Evolutionary conservation across 495 filamentous ascomycete genomes (phyloP).

Genomic region (Filosporella fistucella): DNA sequence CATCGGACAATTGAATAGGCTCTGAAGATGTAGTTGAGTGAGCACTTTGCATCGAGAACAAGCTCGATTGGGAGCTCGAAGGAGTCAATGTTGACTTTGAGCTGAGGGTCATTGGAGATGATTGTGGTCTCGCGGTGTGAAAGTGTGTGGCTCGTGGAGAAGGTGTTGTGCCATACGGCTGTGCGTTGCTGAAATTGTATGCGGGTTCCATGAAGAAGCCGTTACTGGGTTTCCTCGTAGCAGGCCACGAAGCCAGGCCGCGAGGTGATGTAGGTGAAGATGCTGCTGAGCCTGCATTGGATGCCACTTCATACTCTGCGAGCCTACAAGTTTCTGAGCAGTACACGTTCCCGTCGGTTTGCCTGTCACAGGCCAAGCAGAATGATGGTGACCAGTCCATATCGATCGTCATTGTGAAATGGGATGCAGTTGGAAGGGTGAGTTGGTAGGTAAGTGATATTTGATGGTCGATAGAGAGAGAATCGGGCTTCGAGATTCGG

Average conservation of each 20-base stretch:
- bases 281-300: conserved; percentile 48
- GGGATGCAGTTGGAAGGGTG: conserved; percentile 6
- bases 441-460: not conserved
- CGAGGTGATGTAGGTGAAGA: conserved; percentile 44
- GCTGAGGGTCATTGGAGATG: conserved; percentile 13
- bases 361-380: conserved; percentile 91
- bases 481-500: not conserved
- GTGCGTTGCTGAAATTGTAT: conserved; percentile 58
- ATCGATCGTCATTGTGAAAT: conserved; percentile 53
- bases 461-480: not conserved
- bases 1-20: conserved; percentile 58
- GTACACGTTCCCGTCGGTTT: conserved; percentile 74
- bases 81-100: conserved; percentile 54
- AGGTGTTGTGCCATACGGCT: conserved; percentile 38
- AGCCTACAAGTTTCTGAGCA: conserved; percentile 92
- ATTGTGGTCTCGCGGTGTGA: conserved; percentile 28
- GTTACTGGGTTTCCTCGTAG: conserved; percentile 36
- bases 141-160: conserved; percentile 32
- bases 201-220: conserved; percentile 66
- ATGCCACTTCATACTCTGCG: conserved; percentile 73
- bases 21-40: conserved; percentile 48
- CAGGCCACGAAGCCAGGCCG: conserved; percentile 36
- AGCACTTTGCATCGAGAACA: conserved; percentile 71
- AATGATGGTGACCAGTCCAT: conserved; percentile 89
- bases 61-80: conserved; percentile 80